These are phyloP conservation scores for Clitopilus passeckerianus DNA, from an alignment of 768 basidiomycete species.

Conservation along the genomic window DNA sequence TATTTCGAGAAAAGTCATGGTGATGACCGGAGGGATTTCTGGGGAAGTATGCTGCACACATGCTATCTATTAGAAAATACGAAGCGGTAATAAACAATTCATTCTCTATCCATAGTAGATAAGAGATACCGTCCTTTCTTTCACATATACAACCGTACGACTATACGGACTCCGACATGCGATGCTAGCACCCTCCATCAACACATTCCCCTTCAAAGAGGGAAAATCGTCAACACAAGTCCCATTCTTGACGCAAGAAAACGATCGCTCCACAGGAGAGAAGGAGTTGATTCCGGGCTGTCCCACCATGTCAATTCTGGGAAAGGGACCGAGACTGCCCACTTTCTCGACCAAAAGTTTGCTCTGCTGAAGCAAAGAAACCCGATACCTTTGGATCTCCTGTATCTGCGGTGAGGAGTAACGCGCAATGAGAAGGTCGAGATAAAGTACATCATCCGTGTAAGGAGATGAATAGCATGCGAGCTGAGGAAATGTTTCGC, in stretches of 20 bases:
- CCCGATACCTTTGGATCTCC: not conserved
- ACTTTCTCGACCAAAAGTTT: too few relatives aligned
- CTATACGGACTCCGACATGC: not conserved
- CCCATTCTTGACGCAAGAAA: not conserved
- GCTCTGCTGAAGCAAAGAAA: not conserved
- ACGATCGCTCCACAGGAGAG: not conserved
- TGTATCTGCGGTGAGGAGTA: too few relatives aligned
- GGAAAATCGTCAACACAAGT: not conserved
- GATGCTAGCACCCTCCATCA: not conserved
- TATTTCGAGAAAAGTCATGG: too few relatives aligned
- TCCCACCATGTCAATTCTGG: too few relatives aligned
- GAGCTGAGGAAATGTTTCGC: not conserved
- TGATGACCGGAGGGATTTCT: too few relatives aligned
- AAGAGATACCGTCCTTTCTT: not conserved
- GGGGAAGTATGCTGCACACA: too few relatives aligned
- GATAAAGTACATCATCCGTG: not conserved
- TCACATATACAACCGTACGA: not conserved
- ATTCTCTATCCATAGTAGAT: not conserved
- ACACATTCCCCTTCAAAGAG: not conserved
- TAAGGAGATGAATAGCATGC: not conserved
- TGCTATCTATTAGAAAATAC: too few relatives aligned
- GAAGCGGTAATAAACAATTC: too few relatives aligned
- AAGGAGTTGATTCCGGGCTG: too few relatives aligned
- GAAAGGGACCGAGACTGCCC: too few relatives aligned
- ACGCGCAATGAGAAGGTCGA: not conserved